These are phyloP conservation scores for Vanrija sp. DNA, from an alignment of 1,284 basidiomycete genomes.

Conservation along the genomic window DNA sequence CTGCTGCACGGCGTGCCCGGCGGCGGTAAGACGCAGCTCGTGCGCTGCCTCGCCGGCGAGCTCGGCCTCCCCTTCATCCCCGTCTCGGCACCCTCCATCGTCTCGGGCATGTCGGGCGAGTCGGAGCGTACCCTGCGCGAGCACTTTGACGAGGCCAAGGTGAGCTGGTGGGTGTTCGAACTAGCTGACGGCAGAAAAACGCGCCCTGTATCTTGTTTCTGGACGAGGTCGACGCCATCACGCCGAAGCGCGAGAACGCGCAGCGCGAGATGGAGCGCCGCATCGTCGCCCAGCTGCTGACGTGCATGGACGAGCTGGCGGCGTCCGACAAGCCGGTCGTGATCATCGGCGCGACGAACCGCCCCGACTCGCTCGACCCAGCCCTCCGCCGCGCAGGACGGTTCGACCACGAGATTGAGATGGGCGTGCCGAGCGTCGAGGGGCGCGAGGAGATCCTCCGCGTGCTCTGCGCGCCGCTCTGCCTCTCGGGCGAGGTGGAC, in stretches of 20 bases:
- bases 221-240: slow-evolving; percentile 97
- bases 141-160: slow-evolving; percentile 93
- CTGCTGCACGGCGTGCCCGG: slow-evolving; percentile 93
- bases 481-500: slow-evolving; percentile 38
- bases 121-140: slow-evolving; percentile 93
- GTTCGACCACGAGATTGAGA: slow-evolving; percentile 96
- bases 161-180: slow-evolving; percentile 37
- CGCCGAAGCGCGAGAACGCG: slow-evolving; percentile 93
- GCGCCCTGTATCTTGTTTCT: slow-evolving; percentile 90
- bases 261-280: slow-evolving; percentile 96
- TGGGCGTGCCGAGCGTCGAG: slow-evolving; percentile 91
- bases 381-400: slow-evolving; percentile 87
- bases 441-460: slow-evolving; percentile 81
- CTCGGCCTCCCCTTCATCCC: slow-evolving; percentile 87
- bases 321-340: slow-evolving; percentile 65
- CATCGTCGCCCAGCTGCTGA: slow-evolving; percentile 94
- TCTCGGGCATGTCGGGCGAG: slow-evolving; percentile 96
- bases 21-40: slow-evolving; percentile 90
- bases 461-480: slow-evolving; percentile 52
- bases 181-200: slow-evolving; percentile 57
- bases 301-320: slow-evolving; percentile 76
- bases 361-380: slow-evolving; percentile 90
- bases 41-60: slow-evolving; percentile 90
- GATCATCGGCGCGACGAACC: slow-evolving; percentile 93
- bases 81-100: slow-evolving; percentile 89